Evolutionary conservation across 1,284 basidiomycete species (phyloP), one percentile per base, ranked within the genome.

Genomic region (Puccinia triticina): DNA sequence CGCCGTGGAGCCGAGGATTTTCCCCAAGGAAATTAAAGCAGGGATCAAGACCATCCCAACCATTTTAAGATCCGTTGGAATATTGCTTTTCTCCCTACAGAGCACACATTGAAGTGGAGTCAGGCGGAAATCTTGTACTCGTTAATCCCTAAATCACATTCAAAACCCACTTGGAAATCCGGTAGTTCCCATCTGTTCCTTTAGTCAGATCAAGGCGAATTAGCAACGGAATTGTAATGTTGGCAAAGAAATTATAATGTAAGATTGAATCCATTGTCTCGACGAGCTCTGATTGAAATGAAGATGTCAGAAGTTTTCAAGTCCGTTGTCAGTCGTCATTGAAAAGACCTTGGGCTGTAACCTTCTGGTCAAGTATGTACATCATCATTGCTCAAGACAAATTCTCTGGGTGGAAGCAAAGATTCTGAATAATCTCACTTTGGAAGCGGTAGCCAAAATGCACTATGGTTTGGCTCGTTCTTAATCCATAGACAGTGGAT

Each of bases 191-290:
- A 69, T 69, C 67, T 43, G 23, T 26, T 26, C 46, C 67, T 46
- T 69, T 43, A 26, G 46, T 69, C 34, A 69, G 16, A 29, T 69
- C 67, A 8, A 69, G 40, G 11, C 67, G 67, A 69, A 69, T 69
- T 40, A 46, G 34, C 14, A 48, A 2, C 11, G 67, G 37, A 40
- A 69, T 69, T 5, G 26, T 69, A 21, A 69, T 14, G 40, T 69
- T 69, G 67, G 67, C 37, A 69, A 69, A 40, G 37, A 69, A 69
- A 23, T 69, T 46, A 48, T 69, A 69, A 46, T 69, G 67, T 37
- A 69, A 69, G 46, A 69, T 69, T 4, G 67, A 69, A 69, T 69
- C 67, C 67, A 69, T 69, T 4, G 67, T 69, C 67, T 69, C 67
- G 23, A 69, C 34, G 16, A 69, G 67, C 40, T 69, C 67, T 69